phyloP scores from a whole-genome alignment of 2,329 filamentous ascomycete genomes.

The Trichophyton schoenleinii region DNA sequence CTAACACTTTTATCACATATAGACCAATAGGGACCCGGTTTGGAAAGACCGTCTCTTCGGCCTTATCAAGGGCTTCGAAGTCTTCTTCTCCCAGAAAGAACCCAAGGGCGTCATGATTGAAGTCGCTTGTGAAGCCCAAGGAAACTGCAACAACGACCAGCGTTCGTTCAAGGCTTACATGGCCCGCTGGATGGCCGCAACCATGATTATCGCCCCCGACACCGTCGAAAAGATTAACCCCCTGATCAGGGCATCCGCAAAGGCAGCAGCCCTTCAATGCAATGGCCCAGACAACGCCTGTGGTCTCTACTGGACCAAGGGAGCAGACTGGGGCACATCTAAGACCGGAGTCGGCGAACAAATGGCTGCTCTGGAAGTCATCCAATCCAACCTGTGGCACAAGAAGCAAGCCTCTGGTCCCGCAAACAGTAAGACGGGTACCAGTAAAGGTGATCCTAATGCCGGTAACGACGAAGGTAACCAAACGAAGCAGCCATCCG shows the following conservation, averaged over 20 bases:
- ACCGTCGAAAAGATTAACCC: constrained; percentile 40
- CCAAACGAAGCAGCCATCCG: constrained; percentile 23
- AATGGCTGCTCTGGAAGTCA: constrained; percentile 56
- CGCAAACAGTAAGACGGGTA: constrained; percentile 39
- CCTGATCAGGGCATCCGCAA: constrained; percentile 41
- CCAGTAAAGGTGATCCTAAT: constrained; percentile 32
- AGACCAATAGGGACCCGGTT: constrained; percentile 27
- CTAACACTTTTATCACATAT: neutral
- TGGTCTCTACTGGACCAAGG: constrained; percentile 28
- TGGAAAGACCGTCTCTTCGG: constrained; percentile 44
- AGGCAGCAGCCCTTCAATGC: constrained; percentile 37
- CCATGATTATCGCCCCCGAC: constrained; percentile 47
- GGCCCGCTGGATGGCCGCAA: constrained; percentile 46
- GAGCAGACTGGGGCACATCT: constrained; percentile 43
- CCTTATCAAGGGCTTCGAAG: constrained; percentile 42
- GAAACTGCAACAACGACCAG: constrained; percentile 51
- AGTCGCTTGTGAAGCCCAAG: constrained; percentile 43
- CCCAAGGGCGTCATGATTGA: constrained; percentile 44
- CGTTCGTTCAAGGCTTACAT: constrained; percentile 55
- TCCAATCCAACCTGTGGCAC: constrained; percentile 42
- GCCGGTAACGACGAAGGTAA: constrained; percentile 20
- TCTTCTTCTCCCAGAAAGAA: constrained; percentile 41
- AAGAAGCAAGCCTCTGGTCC: constrained; percentile 28
- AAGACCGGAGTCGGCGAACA: constrained; percentile 53
- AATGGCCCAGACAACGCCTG: constrained; percentile 17